Conservation (phyloP, 352 stramenopile species). For the Achlya hypogyna region DNA sequence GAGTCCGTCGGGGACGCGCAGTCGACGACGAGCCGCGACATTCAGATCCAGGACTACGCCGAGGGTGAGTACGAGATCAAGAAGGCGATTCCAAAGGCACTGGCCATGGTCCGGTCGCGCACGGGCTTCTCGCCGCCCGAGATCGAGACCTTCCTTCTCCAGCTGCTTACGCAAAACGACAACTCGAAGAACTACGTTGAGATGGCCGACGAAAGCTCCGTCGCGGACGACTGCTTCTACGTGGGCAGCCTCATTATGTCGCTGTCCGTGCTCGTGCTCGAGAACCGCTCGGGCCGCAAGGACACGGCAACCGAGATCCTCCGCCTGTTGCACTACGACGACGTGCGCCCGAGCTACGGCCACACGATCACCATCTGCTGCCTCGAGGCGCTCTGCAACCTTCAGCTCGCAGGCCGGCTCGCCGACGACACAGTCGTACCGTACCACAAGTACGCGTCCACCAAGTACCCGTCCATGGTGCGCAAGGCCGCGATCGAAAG, state of each 20-base stretch:
- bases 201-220: constrained; percentile 78
- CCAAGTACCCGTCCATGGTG: constrained; percentile 60
- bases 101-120: constrained; percentile 68
- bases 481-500: constrained; percentile 79
- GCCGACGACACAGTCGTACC: constrained; percentile 52
- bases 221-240: constrained; percentile 81
- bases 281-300: constrained; percentile 22
- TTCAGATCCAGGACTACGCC: constrained; percentile 78
- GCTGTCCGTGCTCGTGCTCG: constrained; percentile 56
- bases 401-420: constrained; percentile 45
- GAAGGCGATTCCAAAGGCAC: constrained; percentile 64
- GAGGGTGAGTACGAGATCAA: constrained; percentile 84
- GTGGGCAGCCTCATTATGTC: constrained; percentile 67
- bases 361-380: constrained; percentile 77
- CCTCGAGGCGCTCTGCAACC: constrained; percentile 69
- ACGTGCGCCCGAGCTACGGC: constrained; percentile 73
- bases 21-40: constrained; percentile 76
- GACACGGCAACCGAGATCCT: constrained; percentile 41
- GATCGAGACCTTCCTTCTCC: constrained; percentile 70
- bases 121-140: constrained; percentile 69
- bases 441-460: constrained; percentile 64
- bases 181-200: constrained; percentile 86
- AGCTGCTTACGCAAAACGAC: constrained; percentile 75
- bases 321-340: constrained; percentile 74
- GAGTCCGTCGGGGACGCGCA: constrained; percentile 62